Evolutionary conservation across 192 early-diverging fungal species (phyloP).

Genomic region (Geranomyces michiganensis): DNA sequence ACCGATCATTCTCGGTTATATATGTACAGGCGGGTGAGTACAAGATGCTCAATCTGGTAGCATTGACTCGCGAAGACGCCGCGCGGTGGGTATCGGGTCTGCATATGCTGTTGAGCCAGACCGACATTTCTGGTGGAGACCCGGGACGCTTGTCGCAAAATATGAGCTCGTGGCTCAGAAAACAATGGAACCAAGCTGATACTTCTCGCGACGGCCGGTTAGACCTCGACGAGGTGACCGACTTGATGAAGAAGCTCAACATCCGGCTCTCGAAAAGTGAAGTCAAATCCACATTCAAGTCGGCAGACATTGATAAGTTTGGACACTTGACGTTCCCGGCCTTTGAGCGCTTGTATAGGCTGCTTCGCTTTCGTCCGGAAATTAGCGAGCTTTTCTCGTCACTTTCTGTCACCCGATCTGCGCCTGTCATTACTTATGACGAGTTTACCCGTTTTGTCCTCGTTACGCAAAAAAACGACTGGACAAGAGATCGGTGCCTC

Average conservation of each 20-base stretch:
- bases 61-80: constrained; percentile 44
- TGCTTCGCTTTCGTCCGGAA: constrained; percentile 64
- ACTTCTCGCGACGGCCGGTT: constrained; percentile 29
- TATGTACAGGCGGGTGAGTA: constrained; percentile 50
- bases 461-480: constrained; percentile 56
- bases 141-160: constrained; percentile 15
- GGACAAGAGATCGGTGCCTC: constrained; percentile 51
- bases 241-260: constrained; percentile 59
- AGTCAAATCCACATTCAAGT: constrained; percentile 65
- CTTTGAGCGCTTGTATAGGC: constrained; percentile 66
- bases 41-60: constrained; percentile 61
- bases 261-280: constrained; percentile 64
- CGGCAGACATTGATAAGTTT: constrained; percentile 55
- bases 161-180: constrained; percentile 45
- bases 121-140: constrained; percentile 31
- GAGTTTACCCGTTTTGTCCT: constrained; percentile 63
- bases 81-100: constrained; percentile 52
- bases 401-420: constrained; percentile 36
- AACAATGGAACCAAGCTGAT: constrained; percentile 51
- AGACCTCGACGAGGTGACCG: constrained; percentile 53
- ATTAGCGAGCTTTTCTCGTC: constrained; percentile 57
- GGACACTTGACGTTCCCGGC: constrained; percentile 56
- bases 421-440: constrained; percentile 43
- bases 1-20: constrained; percentile 55
- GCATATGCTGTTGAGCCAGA: constrained; percentile 53